Conservation (phyloP, 805 yeast species). For the Yamadazyma sp. region DNA sequence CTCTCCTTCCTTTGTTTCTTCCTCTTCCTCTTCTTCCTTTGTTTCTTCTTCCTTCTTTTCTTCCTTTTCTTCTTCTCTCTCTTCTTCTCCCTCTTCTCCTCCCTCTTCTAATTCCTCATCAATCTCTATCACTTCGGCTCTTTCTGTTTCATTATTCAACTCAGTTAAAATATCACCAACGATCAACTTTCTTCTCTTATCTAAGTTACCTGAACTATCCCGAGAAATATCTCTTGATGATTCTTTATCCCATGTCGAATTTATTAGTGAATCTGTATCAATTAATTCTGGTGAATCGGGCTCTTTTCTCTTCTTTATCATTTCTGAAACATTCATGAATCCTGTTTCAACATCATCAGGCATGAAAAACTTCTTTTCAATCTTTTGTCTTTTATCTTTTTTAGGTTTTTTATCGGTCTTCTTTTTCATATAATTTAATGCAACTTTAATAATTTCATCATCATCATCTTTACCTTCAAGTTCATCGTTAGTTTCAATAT, state of each 20-base stretch:
- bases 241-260: no score
- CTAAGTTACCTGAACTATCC: no score
- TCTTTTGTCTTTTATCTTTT: conserved; percentile 13
- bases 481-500: conserved; percentile 67
- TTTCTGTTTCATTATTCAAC: background rate
- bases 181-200: no score
- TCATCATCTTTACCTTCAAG: conserved; percentile 50
- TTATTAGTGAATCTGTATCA: conserved; percentile 11
- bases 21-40: no score
- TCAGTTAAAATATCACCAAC: background rate
- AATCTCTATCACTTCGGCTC: background rate
- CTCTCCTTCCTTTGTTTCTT: conserved; percentile 7
- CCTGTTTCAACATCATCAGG: conserved; percentile 72
- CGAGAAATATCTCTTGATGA: no score
- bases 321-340: conserved; percentile 43
- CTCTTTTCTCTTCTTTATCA: conserved; percentile 6
- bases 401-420: conserved; percentile 7
- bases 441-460: conserved; percentile 65
- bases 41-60: no score
- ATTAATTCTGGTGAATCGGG: conserved; percentile 13
- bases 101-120: background rate
- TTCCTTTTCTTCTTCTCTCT: no score
- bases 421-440: conserved; percentile 56
- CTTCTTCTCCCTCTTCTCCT: no score
- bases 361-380: conserved; percentile 56